A percentile compares a stretch with the other conserved stretches of the same genome.
Evolutionary conservation across 2,329 filamentous ascomycete species (phyloP).

Genomic region (Colletotrichum limetticola): DNA sequence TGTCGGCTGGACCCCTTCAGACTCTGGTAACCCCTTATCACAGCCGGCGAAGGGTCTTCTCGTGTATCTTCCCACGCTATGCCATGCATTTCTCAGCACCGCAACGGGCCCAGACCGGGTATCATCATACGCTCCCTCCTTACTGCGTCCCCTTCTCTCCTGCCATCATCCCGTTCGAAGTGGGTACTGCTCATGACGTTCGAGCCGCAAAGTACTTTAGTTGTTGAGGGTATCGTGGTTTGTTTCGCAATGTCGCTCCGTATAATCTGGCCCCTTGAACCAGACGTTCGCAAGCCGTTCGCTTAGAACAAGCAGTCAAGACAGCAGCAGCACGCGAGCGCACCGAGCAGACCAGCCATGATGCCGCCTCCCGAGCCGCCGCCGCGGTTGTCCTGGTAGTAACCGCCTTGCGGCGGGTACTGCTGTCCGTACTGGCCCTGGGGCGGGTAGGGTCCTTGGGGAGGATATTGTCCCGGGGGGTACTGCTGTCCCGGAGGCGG

Average conservation of each 20-base stretch:
- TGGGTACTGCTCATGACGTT: background rate
- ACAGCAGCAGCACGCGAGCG: slow-evolving; percentile 68
- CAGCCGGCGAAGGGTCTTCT: background rate
- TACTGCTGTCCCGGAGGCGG: slow-evolving; percentile 45
- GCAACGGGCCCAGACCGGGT: background rate
- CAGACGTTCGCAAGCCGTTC: background rate
- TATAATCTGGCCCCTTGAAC: background rate
- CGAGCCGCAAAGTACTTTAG: background rate
- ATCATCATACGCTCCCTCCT: background rate
- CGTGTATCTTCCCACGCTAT: background rate
- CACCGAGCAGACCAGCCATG: slow-evolving; percentile 59
- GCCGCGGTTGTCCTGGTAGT: slow-evolving; percentile 43
- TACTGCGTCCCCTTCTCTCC: background rate
- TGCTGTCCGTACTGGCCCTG: slow-evolving; percentile 37
- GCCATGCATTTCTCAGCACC: background rate
- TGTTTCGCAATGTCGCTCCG: background rate
- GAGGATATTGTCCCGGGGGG: slow-evolving; percentile 43
- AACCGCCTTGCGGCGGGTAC: slow-evolving; percentile 41
- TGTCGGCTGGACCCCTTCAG: background rate
- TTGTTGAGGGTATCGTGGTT: slow-evolving; percentile 22
- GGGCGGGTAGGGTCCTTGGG: slow-evolving; percentile 33
- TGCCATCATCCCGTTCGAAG: background rate
- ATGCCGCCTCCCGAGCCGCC: slow-evolving; percentile 46
- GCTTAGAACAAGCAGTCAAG: slow-evolving; percentile 65
- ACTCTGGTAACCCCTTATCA: background rate